Evolutionary conservation across 805 yeast species (phyloP).

Genomic region (Phaffomyces antillensis): DNA sequence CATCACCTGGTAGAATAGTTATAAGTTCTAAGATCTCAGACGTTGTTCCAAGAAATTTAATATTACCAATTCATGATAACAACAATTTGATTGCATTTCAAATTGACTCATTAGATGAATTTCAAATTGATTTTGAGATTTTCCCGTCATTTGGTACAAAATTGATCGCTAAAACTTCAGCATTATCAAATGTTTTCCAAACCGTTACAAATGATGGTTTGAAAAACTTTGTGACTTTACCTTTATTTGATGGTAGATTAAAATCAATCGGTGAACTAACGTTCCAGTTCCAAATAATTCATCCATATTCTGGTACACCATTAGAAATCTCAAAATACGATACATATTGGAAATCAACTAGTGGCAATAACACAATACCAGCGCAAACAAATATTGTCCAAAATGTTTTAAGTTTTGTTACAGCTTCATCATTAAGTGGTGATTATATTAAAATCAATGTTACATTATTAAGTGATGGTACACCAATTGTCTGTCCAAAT

Average conservation of each 20-base stretch:
- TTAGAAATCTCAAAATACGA: constrained; percentile 88
- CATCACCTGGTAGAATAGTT: constrained; percentile 76
- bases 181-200: constrained; percentile 50
- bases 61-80: constrained; percentile 59
- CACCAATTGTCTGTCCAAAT: constrained; percentile 74
- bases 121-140: constrained; percentile 78
- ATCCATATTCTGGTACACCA: constrained; percentile 81
- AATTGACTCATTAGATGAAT: constrained; percentile 67
- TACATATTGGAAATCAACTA: constrained; percentile 94
- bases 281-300: constrained; percentile 74
- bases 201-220: constrained; percentile 28
- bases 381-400: constrained; percentile 6
- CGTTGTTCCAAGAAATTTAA: constrained; percentile 79
- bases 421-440: constrained; percentile 86
- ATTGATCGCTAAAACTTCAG: constrained; percentile 81
- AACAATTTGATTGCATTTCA: constrained; percentile 72
- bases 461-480: constrained; percentile 72
- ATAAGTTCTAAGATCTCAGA: constrained; percentile 70
- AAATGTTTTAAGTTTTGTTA: constrained; percentile 61
- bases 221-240: constrained; percentile 41
- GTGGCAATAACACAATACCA: constrained; percentile 29
- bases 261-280: constrained; percentile 75
- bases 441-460: constrained; percentile 65
- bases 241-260: constrained; percentile 75
- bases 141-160: constrained; percentile 95